Percentiles rank a stretch among this genome's conserved stretches.
These are phyloP conservation scores for Dactylellina leptospora DNA, from an alignment of 2,329 filamentous ascomycete species.

Conservation along the genomic window DNA sequence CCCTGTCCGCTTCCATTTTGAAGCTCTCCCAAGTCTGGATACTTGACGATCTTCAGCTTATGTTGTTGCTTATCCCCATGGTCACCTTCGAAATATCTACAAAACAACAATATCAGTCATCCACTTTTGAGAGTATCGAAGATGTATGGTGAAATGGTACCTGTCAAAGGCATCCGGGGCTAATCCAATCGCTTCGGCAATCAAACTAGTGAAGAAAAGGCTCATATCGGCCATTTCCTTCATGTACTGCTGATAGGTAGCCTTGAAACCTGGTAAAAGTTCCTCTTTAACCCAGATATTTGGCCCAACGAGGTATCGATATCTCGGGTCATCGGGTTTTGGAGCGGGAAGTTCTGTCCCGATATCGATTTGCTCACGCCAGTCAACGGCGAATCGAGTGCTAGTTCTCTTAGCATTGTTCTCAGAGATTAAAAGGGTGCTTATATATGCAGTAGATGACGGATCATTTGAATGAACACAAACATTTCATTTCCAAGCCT, in stretches of 20 bases:
- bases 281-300: constrained; percentile 78
- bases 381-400: constrained; percentile 78
- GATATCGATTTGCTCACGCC: constrained; percentile 86
- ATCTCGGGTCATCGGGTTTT: constrained; percentile 70
- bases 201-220: constrained; percentile 77
- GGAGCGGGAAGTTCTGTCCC: constrained; percentile 79
- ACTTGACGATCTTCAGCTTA: constrained; percentile 89
- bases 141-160: constrained; percentile 60
- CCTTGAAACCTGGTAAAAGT: constrained; percentile 73
- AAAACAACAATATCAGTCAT: neutral
- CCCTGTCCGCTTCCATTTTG: constrained; percentile 59
- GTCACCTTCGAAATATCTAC: constrained; percentile 41
- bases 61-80: constrained; percentile 72
- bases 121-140: no score
- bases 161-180: constrained; percentile 74
- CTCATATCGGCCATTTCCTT: constrained; percentile 75
- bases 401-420: constrained; percentile 58
- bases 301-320: constrained; percentile 72
- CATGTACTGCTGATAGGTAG: constrained; percentile 79
- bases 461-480: constrained; percentile 1
- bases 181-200: constrained; percentile 83
- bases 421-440: no score
- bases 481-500: constrained; percentile 70
- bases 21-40: constrained; percentile 75
- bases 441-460: no score